phyloP scores from a whole-genome alignment of 2,329 filamentous ascomycete species.

The Fusarium penzigii region DNA sequence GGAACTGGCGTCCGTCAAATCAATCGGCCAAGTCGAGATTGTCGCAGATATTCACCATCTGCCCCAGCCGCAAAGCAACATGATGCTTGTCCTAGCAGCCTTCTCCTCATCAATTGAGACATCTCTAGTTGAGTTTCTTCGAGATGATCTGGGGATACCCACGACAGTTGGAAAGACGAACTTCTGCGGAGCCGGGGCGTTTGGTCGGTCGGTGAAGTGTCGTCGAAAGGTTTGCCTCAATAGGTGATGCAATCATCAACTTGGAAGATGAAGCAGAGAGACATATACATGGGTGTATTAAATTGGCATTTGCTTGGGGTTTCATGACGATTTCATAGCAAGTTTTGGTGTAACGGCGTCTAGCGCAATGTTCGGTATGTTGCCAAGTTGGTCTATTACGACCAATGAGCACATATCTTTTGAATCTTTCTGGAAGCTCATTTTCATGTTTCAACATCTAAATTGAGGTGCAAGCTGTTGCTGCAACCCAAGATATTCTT shows the following conservation, averaged over 20 bases:
- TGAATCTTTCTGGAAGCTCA: too few species aligned
- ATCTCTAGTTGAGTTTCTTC: conserved; percentile 55
- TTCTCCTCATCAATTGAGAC: conserved; percentile 61
- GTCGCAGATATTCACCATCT: conserved; percentile 55
- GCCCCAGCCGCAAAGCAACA: conserved; percentile 51
- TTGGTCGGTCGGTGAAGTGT: conserved; percentile 26
- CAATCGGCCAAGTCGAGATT: conserved; percentile 52
- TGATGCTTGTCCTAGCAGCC: conserved; percentile 58
- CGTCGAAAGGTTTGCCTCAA: conserved; percentile 24
- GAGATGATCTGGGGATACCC: conserved; percentile 30
- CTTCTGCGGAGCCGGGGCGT: conserved; percentile 24
- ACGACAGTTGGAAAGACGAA: conserved; percentile 24
- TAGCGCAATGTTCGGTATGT: too few species aligned
- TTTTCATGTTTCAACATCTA: too few species aligned
- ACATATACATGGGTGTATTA: too few species aligned
- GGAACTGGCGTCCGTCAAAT: conserved; percentile 52
- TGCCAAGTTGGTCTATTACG: too few species aligned
- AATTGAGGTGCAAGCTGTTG: too few species aligned
- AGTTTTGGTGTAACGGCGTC: too few species aligned
- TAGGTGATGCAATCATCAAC: not conserved
- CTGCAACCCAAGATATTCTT: not conserved
- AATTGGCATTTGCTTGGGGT: too few species aligned
- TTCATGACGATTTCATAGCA: too few species aligned
- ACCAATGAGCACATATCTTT: too few species aligned
- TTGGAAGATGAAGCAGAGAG: not conserved